These are phyloP conservation scores for Hylodesmum podocarpum DNA, from an alignment of 306 rosid genomes.

Conservation along the genomic window DNA sequence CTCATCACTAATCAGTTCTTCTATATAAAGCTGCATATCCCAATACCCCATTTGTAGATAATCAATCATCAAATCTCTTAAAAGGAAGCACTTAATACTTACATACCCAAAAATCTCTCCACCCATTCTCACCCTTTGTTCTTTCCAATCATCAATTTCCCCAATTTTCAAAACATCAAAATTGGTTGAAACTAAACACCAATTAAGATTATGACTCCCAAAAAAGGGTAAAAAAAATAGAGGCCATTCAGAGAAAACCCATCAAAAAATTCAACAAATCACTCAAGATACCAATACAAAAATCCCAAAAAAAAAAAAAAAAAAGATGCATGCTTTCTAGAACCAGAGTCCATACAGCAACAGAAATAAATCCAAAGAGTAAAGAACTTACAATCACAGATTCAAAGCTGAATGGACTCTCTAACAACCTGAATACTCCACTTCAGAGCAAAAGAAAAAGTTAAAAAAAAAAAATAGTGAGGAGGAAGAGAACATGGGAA, in stretches of 20 bases:
- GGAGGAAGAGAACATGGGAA: slow-evolving; percentile 33
- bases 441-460: neutral
- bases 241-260: slow-evolving; percentile 2
- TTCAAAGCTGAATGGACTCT: slow-evolving; percentile 34
- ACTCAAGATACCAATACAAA: neutral
- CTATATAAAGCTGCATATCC: slow-evolving; percentile 13
- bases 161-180: slow-evolving; percentile 19
- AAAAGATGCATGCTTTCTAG: neutral
- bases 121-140: neutral
- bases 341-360: slow-evolving; percentile 33
- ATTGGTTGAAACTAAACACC: neutral
- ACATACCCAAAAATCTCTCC: neutral
- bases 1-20: slow-evolving; percentile 22
- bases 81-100: neutral
- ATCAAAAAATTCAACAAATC: no score
- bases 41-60: slow-evolving; percentile 10
- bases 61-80: slow-evolving; percentile 19
- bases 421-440: slow-evolving; percentile 30
- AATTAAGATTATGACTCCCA: slow-evolving; percentile 21
- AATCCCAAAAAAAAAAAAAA: neutral
- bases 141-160: neutral
- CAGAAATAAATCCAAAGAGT: slow-evolving; percentile 12
- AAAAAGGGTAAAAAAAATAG: neutral
- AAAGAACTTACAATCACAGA: slow-evolving; percentile 47
- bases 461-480: neutral